Evolutionary conservation across 768 basidiomycete genomes (phyloP).

Genomic region (Tulasnella sp.): DNA sequence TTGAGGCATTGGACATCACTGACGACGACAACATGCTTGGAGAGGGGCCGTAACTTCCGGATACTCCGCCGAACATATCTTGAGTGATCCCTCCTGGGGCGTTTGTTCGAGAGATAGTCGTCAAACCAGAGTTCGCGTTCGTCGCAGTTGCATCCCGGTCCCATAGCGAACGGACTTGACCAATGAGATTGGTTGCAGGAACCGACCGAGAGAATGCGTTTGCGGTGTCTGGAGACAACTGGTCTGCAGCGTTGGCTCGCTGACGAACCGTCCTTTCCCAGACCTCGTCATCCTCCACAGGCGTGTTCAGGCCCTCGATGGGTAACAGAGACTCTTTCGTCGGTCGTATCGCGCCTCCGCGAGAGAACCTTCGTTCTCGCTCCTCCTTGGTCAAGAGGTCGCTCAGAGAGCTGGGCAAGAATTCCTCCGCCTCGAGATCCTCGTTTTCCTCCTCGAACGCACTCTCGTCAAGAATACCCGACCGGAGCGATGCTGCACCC

Average conservation of each 20-base stretch:
- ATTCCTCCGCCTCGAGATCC: conserved; percentile 73
- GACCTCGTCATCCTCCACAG: not conserved
- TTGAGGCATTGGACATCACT: conserved; percentile 20
- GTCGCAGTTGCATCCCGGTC: conserved; percentile 45
- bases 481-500: conserved; percentile 22
- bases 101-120: not conserved
- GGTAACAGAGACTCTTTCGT: conserved; percentile 4
- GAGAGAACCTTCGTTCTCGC: conserved; percentile 72
- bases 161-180: conserved; percentile 80
- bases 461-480: conserved; percentile 31
- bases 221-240: not conserved
- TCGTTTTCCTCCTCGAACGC: conserved; percentile 40
- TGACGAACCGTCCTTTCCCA: conserved; percentile 15
- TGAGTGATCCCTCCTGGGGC: not conserved
- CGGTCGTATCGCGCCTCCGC: conserved; percentile 43
- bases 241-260: not conserved
- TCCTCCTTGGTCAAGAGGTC: conserved; percentile 90
- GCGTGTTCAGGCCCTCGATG: not conserved
- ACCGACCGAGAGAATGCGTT: conserved; percentile 68
- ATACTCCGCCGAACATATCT: conserved; percentile 42
- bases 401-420: conserved; percentile 81
- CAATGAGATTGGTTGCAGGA: conserved; percentile 68
- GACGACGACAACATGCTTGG: conserved; percentile 18
- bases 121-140: not conserved
- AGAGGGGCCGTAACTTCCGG: conserved; percentile 20